phyloP scores from a whole-genome alignment of 2,329 filamentous ascomycete species.

The Parastagonospora avenae region DNA sequence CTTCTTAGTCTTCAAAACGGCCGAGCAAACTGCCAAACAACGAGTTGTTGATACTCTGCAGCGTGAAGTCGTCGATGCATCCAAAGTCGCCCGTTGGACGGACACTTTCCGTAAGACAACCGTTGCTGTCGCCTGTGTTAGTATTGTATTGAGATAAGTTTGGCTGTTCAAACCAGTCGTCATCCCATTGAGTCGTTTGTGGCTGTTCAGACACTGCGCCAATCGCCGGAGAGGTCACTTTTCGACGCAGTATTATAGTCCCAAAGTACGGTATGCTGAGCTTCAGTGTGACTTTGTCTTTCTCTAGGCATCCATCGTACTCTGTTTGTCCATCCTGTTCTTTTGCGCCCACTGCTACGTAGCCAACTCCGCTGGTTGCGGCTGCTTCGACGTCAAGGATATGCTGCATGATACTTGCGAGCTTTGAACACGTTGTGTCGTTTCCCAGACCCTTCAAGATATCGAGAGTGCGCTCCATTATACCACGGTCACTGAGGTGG shows the following conservation, averaged over 20 bases:
- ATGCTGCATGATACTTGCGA: conserved; percentile 8
- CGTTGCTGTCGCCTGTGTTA: not conserved
- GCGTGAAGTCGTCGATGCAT: conserved; percentile 12
- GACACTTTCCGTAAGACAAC: not conserved
- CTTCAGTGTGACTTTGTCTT: conserved; percentile 8
- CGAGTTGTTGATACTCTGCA: conserved; percentile 17
- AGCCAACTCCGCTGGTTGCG: conserved; percentile 8
- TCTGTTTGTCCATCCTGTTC: conserved; percentile 22
- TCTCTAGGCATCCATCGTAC: conserved; percentile 22
- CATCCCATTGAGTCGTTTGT: not conserved
- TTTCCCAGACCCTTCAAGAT: conserved; percentile 10
- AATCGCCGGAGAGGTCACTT: not conserved
- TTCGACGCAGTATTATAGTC: conserved; percentile 29
- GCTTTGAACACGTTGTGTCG: conserved; percentile 13
- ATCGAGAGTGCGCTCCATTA: conserved; percentile 18
- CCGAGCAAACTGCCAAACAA: conserved; percentile 11
- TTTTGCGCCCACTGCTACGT: conserved; percentile 18
- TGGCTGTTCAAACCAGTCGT: not conserved
- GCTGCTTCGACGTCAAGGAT: conserved; percentile 19
- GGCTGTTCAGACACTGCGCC: not conserved
- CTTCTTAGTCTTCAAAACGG: not conserved
- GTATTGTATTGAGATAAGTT: not conserved
- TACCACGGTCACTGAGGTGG: conserved; percentile 14
- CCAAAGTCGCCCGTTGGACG: not conserved
- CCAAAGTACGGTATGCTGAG: conserved; percentile 23